Percentiles rank a stretch among this genome's conserved stretches.
These are phyloP conservation scores for Dentipellis sp. DNA, from an alignment of 768 basidiomycete genomes.

Conservation along the genomic window DNA sequence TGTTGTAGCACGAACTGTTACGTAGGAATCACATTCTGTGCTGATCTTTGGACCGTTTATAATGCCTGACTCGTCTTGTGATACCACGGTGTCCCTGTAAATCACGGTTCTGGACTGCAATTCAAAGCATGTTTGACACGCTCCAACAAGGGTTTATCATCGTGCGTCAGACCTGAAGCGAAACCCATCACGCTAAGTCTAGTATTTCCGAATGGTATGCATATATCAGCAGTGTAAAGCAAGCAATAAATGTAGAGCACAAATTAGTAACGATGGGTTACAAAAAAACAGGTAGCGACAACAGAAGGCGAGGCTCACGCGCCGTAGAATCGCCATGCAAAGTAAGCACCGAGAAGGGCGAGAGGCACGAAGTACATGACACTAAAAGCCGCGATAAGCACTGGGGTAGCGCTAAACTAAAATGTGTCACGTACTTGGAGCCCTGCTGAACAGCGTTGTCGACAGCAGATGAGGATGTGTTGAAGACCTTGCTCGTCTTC, in stretches of 20 bases:
- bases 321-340: constrained; percentile 35
- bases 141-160: too few relatives aligned
- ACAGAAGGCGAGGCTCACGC: not conserved
- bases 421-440: constrained; percentile 11
- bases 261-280: not conserved
- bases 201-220: not conserved
- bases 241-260: not conserved
- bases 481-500: constrained; percentile 6
- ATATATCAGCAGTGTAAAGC: not conserved
- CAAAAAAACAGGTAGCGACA: not conserved
- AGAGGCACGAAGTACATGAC: constrained; percentile 34
- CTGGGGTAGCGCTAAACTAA: not conserved
- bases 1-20: too few relatives aligned
- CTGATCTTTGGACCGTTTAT: too few relatives aligned
- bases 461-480: constrained; percentile 4
- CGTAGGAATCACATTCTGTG: too few relatives aligned
- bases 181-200: too few relatives aligned
- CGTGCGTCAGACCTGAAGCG: too few relatives aligned
- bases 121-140: too few relatives aligned
- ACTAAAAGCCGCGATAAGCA: constrained; percentile 12
- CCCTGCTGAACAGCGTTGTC: constrained; percentile 14
- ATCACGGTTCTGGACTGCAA: not conserved
- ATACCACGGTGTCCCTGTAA: not conserved
- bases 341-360: constrained; percentile 33
- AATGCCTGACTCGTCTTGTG: not conserved